phyloP scores from a whole-genome alignment of 768 basidiomycete genomes.

The Russula virescens region DNA sequence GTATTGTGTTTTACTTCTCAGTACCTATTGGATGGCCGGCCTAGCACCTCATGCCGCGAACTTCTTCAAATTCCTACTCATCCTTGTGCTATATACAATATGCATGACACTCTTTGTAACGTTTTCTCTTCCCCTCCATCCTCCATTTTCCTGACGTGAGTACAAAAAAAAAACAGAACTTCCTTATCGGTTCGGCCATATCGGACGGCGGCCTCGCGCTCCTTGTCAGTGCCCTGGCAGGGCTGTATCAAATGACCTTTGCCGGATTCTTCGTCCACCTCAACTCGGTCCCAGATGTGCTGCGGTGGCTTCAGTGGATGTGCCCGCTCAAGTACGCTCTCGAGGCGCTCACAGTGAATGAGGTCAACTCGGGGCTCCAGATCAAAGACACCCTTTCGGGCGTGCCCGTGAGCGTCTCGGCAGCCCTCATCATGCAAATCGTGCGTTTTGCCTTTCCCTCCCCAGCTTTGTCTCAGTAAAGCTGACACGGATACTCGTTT shows the following conservation, averaged over 20 bases:
- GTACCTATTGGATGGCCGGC: slow-evolving; percentile 96
- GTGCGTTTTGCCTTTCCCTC: slow-evolving; percentile 36
- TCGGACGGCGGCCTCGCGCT: slow-evolving; percentile 87
- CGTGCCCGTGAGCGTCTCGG: slow-evolving; percentile 77
- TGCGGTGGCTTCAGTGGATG: slow-evolving; percentile 92
- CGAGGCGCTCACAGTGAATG: slow-evolving; percentile 89
- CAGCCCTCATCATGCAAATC: slow-evolving; percentile 78
- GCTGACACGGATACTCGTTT: background rate
- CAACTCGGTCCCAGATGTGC: slow-evolving; percentile 75
- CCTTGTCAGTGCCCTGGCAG: slow-evolving; percentile 71
- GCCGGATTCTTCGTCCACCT: slow-evolving; percentile 94
- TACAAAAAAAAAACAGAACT: too few species aligned
- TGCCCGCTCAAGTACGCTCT: slow-evolving; percentile 76
- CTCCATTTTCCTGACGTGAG: too few species aligned
- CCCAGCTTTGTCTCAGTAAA: too few species aligned
- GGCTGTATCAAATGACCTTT: slow-evolving; percentile 79
- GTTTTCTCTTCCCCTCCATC: background rate
- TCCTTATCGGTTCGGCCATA: slow-evolving; percentile 81
- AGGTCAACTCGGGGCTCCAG: slow-evolving; percentile 83
- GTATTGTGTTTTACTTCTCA: slow-evolving; percentile 28
- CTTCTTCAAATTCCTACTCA: slow-evolving; percentile 94
- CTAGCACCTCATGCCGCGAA: slow-evolving; percentile 67
- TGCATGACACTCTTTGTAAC: slow-evolving; percentile 80
- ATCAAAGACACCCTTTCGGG: slow-evolving; percentile 75
- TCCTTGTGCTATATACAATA: slow-evolving; percentile 78